phyloP scores from a whole-genome alignment of 2,329 filamentous ascomycete genomes.

The Blastomyces percursus region DNA sequence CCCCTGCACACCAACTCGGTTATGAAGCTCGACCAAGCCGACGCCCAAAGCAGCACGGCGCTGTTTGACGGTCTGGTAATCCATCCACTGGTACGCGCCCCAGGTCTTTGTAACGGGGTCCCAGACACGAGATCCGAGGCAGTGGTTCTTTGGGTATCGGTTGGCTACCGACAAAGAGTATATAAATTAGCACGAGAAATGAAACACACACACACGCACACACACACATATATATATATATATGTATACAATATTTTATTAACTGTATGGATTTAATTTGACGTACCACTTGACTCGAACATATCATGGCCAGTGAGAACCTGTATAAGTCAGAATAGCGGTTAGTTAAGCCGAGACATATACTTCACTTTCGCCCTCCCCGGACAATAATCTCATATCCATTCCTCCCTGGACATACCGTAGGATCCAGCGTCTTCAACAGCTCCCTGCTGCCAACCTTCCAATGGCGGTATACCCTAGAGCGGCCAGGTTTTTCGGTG shows the following conservation, averaged over 20 bases:
- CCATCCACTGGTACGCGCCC: slow-evolving; percentile 71
- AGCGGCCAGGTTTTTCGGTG: slow-evolving; percentile 60
- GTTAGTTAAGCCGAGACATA: background rate
- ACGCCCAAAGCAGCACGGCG: slow-evolving; percentile 75
- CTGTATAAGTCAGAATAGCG: slow-evolving; percentile 17
- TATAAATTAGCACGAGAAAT: background rate
- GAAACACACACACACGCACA: too few relatives aligned
- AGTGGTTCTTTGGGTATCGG: slow-evolving; percentile 55
- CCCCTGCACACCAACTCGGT: slow-evolving; percentile 55
- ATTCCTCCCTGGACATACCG: slow-evolving; percentile 29
- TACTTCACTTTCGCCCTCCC: too few relatives aligned
- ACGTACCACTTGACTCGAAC: slow-evolving; percentile 54
- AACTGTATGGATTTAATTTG: background rate
- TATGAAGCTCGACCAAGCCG: slow-evolving; percentile 72
- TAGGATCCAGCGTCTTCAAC: slow-evolving; percentile 60
- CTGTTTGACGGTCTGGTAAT: slow-evolving; percentile 66
- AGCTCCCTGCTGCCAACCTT: slow-evolving; percentile 57
- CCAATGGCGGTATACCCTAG: slow-evolving; percentile 73
- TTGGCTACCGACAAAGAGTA: slow-evolving; percentile 31
- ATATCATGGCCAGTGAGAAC: slow-evolving; percentile 65
- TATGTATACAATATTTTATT: background rate
- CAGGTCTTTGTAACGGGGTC: slow-evolving; percentile 62
- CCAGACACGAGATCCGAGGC: slow-evolving; percentile 72
- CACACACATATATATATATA: too few relatives aligned
- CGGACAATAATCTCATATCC: too few relatives aligned